Evolutionary conservation across 768 basidiomycete species (phyloP).

Genomic region (Auriscalpium microsporum): DNA sequence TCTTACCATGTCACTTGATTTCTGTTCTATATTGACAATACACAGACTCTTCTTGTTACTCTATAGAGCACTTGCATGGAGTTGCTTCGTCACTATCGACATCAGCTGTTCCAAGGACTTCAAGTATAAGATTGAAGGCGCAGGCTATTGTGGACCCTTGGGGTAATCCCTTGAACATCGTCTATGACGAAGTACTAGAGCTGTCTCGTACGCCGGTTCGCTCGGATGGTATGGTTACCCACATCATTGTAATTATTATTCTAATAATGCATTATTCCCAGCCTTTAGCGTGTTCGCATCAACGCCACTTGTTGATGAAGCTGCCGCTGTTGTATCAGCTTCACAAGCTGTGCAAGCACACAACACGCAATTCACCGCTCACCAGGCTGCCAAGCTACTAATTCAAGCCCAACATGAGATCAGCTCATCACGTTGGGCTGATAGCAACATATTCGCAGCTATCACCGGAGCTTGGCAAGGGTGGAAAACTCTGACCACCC

Average conservation of each 20-base stretch:
- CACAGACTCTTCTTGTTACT: not conserved
- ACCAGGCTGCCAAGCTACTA: not conserved
- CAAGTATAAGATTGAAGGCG: not conserved
- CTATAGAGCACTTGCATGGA: not conserved
- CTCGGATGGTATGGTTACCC: not conserved
- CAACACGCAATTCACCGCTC: not conserved
- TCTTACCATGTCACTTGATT: not conserved
- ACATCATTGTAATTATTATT: not conserved
- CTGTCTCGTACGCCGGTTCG: not conserved
- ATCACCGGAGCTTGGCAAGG: not conserved
- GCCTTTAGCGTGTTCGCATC: not conserved
- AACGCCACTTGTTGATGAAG: not conserved
- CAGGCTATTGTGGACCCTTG: not conserved
- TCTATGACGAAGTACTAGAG: not conserved
- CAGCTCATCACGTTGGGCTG: not conserved
- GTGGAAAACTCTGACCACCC: not conserved
- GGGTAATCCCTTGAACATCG: not conserved
- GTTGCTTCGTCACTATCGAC: not conserved
- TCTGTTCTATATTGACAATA: not conserved
- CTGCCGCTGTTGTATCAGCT: not conserved
- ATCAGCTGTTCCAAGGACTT: not conserved
- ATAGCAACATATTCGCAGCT: not conserved
- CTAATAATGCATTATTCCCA: not conserved
- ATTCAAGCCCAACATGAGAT: not conserved
- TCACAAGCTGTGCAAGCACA: no score